Conservation (phyloP, 1,139 yeast species). For the Magnusiomyces fungicola region DNA sequence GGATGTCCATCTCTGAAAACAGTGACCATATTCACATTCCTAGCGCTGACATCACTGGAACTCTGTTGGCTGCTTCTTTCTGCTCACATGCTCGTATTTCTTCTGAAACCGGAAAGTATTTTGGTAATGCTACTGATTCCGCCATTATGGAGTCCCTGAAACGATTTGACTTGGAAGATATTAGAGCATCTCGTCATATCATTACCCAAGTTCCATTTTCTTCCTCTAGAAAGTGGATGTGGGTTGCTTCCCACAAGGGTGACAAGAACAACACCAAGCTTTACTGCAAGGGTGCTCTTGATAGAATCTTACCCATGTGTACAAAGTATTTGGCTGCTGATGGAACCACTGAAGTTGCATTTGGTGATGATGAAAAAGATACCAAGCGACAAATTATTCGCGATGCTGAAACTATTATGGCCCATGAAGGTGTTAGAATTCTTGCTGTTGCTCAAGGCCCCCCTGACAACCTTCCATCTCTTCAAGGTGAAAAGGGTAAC, state of each 20-base stretch:
- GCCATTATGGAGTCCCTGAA: constrained; percentile 73
- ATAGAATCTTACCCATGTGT: constrained; percentile 59
- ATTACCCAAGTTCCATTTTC: constrained; percentile 75
- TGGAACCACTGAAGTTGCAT: constrained; percentile 40
- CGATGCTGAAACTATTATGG: constrained; percentile 55
- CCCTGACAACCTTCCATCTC: constrained; percentile 31
- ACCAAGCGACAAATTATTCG: constrained; percentile 38
- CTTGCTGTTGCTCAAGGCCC: constrained; percentile 65
- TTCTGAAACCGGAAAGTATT: constrained; percentile 57
- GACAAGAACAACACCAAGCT: constrained; percentile 50
- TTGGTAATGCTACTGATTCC: constrained; percentile 92
- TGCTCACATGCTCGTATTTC: constrained; percentile 71
- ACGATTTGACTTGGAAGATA: constrained; percentile 65
- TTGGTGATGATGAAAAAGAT: constrained; percentile 42
- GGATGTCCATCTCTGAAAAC: constrained; percentile 18
- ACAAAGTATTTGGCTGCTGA: constrained; percentile 50
- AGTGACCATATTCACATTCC: constrained; percentile 15
- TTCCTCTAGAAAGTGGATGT: constrained; percentile 83
- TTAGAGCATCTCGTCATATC: constrained; percentile 52
- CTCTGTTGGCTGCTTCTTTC: constrained; percentile 62
- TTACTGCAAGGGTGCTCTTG: constrained; percentile 84
- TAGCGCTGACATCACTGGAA: constrained; percentile 22
- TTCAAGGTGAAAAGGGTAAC: constrained; percentile 18
- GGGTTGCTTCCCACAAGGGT: constrained; percentile 59
- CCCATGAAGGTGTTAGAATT: constrained; percentile 80